Base-by-base conservation (phyloP, 306 rosid genomes). In the Neltuma alba region DNA sequence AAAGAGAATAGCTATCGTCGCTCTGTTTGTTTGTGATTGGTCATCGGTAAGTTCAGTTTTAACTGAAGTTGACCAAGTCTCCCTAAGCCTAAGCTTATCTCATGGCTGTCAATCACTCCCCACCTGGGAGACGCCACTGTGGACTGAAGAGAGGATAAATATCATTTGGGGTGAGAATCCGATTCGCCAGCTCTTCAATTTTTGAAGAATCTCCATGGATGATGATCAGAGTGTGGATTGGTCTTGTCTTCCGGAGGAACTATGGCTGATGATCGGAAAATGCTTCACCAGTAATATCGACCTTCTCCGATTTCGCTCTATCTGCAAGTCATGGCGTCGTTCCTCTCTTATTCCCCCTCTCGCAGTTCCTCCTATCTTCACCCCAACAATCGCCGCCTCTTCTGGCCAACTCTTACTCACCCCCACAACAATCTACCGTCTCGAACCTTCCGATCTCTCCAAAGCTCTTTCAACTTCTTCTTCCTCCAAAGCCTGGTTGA, bases 261-360 rank as follows among this genome's bases (percentile, higher is more conserved):
- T 65, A 9, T 65, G 47, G 28, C 71, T 16, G 47, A 38, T 38
- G 47, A 65, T 65, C 8, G 45, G 45, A 7, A n/a, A 65, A 36
- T 7, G 47, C 28, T 47, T 65, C 44, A 20, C 36, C 60, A 71
- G 34, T 27, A 28, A 16, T 42, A 54, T 86, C 48, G 88, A 86
- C 21, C 31, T 61, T 71, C 72, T 86, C 75, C 86, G 85, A 14
- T 86, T 86, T 30, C 87, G 90, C 57, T 82, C 88, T 28, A 75
- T 79, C 33, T 89, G 88, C 58, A 25, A 54, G 1, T 50, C 81
- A 21, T 89, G 92, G 89, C 90, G 12, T n/a, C 90, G 12, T n/a
- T 79, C 84, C 3, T 33, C 73, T n/a, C 1, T 83, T 70, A 79
- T 84, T 65, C 72, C 61, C 20, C 27, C 81, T 47, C 12, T 42